Evolutionary conservation across 805 yeast species (phyloP), one percentile per base, ranked within the genome.

Genomic region (Teunomyces pallodes): DNA sequence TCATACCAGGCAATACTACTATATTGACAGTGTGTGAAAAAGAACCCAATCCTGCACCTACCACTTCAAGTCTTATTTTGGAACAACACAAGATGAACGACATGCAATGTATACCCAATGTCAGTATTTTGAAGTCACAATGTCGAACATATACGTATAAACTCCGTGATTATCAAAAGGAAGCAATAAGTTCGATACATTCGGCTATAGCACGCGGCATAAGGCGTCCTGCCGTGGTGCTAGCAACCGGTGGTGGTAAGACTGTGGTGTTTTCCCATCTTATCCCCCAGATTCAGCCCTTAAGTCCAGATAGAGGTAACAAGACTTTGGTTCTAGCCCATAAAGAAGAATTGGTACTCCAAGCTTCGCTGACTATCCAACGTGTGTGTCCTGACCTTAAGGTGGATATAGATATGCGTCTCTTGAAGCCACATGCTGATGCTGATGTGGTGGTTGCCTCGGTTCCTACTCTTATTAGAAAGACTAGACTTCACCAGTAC

Each of bases 231-330:
- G 97, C 92, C 0, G 90, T 90, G 1, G 86, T 90, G 27, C 64
- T 91, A 33, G 96, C 97, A 10, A 92, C 98, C 0, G 98, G 98
- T 0, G 94, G 96, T 9, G 98, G 98, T 4, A 91, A 91, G 58
- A 91, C 97, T 0, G 89, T 90, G 9, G 82, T 88, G 1, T 86
- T 89, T 60, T 65, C 87, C 0, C 77, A 77, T 53, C 54, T 86
- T 36, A 77, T 86, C 2, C 76, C 80, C 0, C 59, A 67, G 36
- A 62, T 81, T 5, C 50, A 58, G 36, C 74, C 77, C 0, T 39
- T 51, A 3, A 46, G 54, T 0, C 62, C 63, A 0, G 52, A 54
- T 2, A 49, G 61, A 26, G 74, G 77, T 0, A 53, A 57, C 28
- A 74, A 71, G 48, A 70, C 78, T 0, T 65, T 91, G 54, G 79